phyloP scores from a whole-genome alignment of 2,329 filamentous ascomycete genomes.

The Calonectria leucothoes region DNA sequence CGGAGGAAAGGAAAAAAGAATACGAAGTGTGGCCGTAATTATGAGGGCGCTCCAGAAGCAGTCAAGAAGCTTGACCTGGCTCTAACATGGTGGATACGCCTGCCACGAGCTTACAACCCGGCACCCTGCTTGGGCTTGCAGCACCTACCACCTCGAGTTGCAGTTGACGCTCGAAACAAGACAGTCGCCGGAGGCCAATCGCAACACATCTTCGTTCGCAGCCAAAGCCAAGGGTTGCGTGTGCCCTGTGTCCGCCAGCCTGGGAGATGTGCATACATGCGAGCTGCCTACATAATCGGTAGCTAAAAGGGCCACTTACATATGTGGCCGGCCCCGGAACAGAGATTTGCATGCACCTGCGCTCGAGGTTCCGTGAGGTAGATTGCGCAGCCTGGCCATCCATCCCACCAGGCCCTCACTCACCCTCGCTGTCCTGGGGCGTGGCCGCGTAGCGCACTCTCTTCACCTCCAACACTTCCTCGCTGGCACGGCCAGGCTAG shows the following conservation, averaged over 20 bases:
- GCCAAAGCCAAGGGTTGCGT: not conserved
- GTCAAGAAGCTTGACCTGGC: not conserved
- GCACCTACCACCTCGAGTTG: not conserved
- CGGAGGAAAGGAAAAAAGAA: not conserved
- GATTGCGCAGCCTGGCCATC: not conserved
- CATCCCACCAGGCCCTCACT: not conserved
- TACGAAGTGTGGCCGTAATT: conserved; percentile 4
- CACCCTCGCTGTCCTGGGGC: not conserved
- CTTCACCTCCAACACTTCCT: not conserved
- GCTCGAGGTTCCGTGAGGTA: not conserved
- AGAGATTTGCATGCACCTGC: not conserved
- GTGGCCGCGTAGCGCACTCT: not conserved
- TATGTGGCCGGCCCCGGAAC: not conserved
- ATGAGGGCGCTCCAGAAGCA: conserved; percentile 5
- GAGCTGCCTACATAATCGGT: not conserved
- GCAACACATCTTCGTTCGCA: not conserved
- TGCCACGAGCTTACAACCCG: not conserved
- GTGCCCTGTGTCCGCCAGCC: not conserved
- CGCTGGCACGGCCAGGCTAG: not conserved
- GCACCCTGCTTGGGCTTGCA: not conserved
- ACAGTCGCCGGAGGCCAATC: not conserved
- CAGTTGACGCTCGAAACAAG: not conserved
- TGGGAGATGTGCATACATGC: not conserved
- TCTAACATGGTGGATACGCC: not conserved
- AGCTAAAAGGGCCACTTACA: not conserved